Evolutionary conservation across 768 basidiomycete species (phyloP).

Genomic region (Mycena galopus): DNA sequence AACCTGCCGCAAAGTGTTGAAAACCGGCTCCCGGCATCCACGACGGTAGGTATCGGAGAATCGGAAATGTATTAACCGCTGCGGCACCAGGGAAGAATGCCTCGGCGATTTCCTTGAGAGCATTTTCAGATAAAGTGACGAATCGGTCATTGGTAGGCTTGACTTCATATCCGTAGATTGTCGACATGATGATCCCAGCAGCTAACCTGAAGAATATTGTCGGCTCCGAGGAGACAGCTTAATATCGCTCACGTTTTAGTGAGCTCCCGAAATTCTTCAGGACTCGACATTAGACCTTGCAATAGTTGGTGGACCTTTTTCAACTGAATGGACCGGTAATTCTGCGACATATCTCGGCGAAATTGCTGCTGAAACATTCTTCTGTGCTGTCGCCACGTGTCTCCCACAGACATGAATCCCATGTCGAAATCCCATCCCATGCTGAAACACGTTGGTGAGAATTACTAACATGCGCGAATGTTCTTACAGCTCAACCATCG

Average conservation of each 20-base stretch:
- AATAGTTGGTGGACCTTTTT: slow-evolving; percentile 41
- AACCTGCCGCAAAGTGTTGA: slow-evolving; percentile 36
- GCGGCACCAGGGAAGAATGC: slow-evolving; percentile 40
- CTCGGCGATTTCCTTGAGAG: slow-evolving; percentile 22
- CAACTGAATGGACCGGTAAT: slow-evolving; percentile 40
- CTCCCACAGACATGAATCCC: slow-evolving; percentile 45
- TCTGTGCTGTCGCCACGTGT: slow-evolving; percentile 47
- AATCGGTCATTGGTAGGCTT: slow-evolving; percentile 41
- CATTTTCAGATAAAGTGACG: slow-evolving; percentile 38
- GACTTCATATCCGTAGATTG: slow-evolving; percentile 46
- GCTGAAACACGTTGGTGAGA: slow-evolving; percentile 37
- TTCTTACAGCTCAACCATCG: slow-evolving; percentile 36
- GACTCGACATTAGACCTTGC: slow-evolving; percentile 29
- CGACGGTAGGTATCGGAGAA: slow-evolving; percentile 44
- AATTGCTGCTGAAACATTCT: slow-evolving; percentile 46
- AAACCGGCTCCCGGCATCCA: slow-evolving; percentile 50
- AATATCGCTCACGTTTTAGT: slow-evolving; percentile 4
- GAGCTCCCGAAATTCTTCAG: slow-evolving; percentile 30
- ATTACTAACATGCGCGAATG: neutral
- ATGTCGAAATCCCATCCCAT: slow-evolving; percentile 48
- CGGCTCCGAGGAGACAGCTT: neutral
- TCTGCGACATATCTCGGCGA: slow-evolving; percentile 34
- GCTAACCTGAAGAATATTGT: neutral
- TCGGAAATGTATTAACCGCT: slow-evolving; percentile 48
- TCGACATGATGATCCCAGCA: slow-evolving; percentile 2